Conservation (phyloP, 1,284 basidiomycete species). For the Melanopsichium pennsylvanicum region DNA sequence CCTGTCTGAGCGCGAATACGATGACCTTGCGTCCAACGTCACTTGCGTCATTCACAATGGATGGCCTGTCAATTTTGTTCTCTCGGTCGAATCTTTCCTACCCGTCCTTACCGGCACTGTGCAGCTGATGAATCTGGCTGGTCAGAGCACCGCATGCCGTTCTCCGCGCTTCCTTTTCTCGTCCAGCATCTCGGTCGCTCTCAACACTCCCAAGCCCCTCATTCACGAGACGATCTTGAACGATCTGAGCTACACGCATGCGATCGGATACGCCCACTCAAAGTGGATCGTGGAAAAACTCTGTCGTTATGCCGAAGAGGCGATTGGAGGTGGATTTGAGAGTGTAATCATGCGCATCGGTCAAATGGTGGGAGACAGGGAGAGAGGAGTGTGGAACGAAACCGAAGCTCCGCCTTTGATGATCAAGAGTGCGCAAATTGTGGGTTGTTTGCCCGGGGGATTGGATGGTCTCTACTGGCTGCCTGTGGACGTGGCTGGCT, state of each 20-base stretch:
- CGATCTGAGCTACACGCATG: slow-evolving; percentile 67
- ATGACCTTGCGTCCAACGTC: slow-evolving; percentile 8
- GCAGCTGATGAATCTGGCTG: slow-evolving; percentile 71
- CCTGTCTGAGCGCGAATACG: slow-evolving; percentile 17
- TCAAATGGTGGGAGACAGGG: slow-evolving; percentile 71
- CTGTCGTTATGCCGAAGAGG: slow-evolving; percentile 67
- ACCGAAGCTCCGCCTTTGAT: slow-evolving; percentile 70
- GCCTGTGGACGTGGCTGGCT: slow-evolving; percentile 72
- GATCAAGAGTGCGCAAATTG: slow-evolving; percentile 68
- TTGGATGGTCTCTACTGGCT: slow-evolving; percentile 71
- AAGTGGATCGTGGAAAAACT: slow-evolving; percentile 75
- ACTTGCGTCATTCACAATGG: slow-evolving; percentile 48
- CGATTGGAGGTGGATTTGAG: slow-evolving; percentile 32
- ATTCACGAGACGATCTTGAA: slow-evolving; percentile 68
- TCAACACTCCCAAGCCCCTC: slow-evolving; percentile 60
- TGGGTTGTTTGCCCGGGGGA: slow-evolving; percentile 69
- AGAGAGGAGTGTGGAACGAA: slow-evolving; percentile 72
- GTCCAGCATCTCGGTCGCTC: slow-evolving; percentile 70
- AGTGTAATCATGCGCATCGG: slow-evolving; percentile 65
- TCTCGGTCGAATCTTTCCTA: slow-evolving; percentile 42
- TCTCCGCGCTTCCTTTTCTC: slow-evolving; percentile 71
- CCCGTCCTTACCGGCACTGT: slow-evolving; percentile 69
- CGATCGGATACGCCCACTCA: slow-evolving; percentile 71
- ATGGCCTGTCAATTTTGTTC: slow-evolving; percentile 55
- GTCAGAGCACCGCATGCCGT: slow-evolving; percentile 67